Evolutionary conservation across 1,284 basidiomycete genomes (phyloP), one percentile per base, ranked within the genome.

Genomic region (Cutaneotrichosporon sp.): DNA sequence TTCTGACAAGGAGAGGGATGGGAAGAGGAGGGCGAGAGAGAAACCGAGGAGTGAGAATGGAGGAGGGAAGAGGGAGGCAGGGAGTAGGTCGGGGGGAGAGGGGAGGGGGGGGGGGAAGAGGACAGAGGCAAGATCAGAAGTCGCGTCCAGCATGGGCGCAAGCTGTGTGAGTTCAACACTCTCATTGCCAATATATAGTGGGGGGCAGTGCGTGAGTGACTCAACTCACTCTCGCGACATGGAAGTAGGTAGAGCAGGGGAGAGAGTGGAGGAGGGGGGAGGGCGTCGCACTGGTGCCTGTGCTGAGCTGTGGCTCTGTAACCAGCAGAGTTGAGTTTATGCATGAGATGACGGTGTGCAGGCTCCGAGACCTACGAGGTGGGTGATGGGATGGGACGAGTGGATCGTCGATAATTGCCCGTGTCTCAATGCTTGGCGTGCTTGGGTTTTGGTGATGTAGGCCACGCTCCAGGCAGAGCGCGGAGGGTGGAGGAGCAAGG

Each of bases 111-210:
- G 36, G 22, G 32, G 16, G 6, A n/a, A 21, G 22, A 42, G 21
- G 32, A 34, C 14, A 22, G 42, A 53, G 10, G 40, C 16, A 30
- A 26, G 26, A 38, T 61, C 50, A 62, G 58, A 63, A 56, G 58
- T 31, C 18, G 56, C 26, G 56, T 5, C 9, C 22, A 31, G 38
- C 46, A 13, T 32, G 42, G 26, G 13, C 60, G 60, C 49, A 67
- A 67, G 63, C 64, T 63, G 34, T 53, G 51, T n/a, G 57, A 64
- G 65, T 65, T 68, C 67, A 68, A 68, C 67, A 65, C 62, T 57
- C 32, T 40, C 50, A 57, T 51, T 46, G 56, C 63, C 57, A 62
- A 58, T 30, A 63, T 32, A 51, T 34, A 36, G 21, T 34, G 59
- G 30, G 67, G 64, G 65, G 67, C 62, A n/a, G 42, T n/a, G 42